Percentiles rank a stretch among this genome's conserved stretches.
phyloP scores from a whole-genome alignment of 163 green algal genomes.

The Scenedesmus sp. region DNA sequence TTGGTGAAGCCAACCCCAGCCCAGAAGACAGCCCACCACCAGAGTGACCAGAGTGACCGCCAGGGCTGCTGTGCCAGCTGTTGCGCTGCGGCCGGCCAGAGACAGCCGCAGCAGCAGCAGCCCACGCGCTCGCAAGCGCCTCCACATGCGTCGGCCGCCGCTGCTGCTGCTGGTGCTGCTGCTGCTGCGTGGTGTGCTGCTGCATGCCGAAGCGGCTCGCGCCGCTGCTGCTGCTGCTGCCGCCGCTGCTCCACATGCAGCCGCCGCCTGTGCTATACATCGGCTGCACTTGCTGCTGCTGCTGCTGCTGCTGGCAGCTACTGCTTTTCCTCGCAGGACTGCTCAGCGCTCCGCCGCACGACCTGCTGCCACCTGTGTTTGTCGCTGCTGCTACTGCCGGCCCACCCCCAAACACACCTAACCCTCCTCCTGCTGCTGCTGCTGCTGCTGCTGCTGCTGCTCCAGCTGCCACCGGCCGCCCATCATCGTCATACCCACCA shows the following conservation, averaged over 20 bases:
- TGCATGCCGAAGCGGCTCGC: background rate
- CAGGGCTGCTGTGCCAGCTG: background rate
- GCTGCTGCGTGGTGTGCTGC: background rate
- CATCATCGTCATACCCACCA: background rate
- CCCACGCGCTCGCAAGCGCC: slow-evolving; percentile 7
- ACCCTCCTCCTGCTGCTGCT: background rate
- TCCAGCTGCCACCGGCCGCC: background rate
- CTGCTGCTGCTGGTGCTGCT: background rate
- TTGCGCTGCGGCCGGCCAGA: background rate
- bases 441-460: background rate
- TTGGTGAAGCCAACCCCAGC: background rate
- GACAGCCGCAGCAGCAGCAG: slow-evolving; percentile 5
- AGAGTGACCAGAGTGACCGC: background rate
- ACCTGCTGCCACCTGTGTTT: background rate
- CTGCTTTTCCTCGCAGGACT: background rate
- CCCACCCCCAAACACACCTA: background rate
- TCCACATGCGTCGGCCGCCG: slow-evolving; percentile 14
- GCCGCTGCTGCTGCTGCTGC: background rate
- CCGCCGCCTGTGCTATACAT: background rate
- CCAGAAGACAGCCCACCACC: background rate
- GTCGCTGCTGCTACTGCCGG: background rate
- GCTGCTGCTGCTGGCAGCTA: background rate
- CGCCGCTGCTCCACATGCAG: background rate
- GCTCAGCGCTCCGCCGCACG: background rate
- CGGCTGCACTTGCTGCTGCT: background rate